These are phyloP conservation scores for Coemansia pectinata DNA, from an alignment of 192 early-diverging fungal genomes.

Conservation along the genomic window DNA sequence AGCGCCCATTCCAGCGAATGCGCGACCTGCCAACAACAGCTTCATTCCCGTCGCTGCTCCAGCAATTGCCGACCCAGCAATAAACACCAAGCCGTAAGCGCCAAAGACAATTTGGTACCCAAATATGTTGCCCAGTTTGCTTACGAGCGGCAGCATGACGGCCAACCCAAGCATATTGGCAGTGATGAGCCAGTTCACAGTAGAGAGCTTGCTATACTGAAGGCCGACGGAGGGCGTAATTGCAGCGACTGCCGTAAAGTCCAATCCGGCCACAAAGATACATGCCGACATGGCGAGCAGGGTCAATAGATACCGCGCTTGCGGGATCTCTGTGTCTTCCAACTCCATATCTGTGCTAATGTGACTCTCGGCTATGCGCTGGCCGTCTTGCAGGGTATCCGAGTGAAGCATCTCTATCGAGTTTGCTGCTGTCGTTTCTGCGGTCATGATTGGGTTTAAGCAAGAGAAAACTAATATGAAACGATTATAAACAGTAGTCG, in stretches of 20 bases:
- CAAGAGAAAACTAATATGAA: background rate
- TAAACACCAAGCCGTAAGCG: slow-evolving; percentile 33
- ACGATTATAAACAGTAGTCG: background rate
- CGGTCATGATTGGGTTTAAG: background rate
- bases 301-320: background rate
- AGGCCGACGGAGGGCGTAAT: slow-evolving; percentile 67
- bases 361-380: background rate
- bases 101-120: slow-evolving; percentile 40
- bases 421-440: slow-evolving; percentile 3
- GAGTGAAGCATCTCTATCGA: slow-evolving; percentile 1
- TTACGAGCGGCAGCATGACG: slow-evolving; percentile 52
- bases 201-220: slow-evolving; percentile 69
- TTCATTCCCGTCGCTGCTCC: slow-evolving; percentile 57
- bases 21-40: slow-evolving; percentile 58
- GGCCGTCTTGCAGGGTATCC: background rate
- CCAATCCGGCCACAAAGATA: slow-evolving; percentile 71
- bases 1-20: slow-evolving; percentile 53
- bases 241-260: slow-evolving; percentile 79
- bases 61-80: slow-evolving; percentile 43
- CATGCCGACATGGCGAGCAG: slow-evolving; percentile 52
- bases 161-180: slow-evolving; percentile 56
- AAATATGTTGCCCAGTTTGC: slow-evolving; percentile 54
- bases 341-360: slow-evolving; percentile 1
- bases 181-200: slow-evolving; percentile 80
- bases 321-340: background rate